Conservation (phyloP, 306 rosid genomes). For the Dicorynia guianensis region DNA sequence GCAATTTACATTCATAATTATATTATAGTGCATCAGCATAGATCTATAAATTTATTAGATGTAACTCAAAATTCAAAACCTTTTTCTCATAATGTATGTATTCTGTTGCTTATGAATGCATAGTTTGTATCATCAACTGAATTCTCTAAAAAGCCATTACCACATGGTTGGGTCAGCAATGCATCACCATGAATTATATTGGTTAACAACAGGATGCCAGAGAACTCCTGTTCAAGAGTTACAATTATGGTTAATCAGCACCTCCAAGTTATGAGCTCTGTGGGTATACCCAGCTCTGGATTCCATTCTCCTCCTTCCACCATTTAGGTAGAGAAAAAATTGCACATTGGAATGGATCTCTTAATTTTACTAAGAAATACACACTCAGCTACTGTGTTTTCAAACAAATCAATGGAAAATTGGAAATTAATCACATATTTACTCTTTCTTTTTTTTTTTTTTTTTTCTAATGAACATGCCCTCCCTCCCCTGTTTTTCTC, state of each 20-base stretch:
- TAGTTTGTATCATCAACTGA: slow-evolving; percentile 34
- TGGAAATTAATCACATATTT: background rate
- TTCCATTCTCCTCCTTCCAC: slow-evolving; percentile 42
- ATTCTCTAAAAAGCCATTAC: slow-evolving; percentile 31
- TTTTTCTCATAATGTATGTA: slow-evolving; percentile 17
- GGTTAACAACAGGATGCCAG: slow-evolving; percentile 36
- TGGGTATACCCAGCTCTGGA: slow-evolving; percentile 20
- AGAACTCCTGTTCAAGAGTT: slow-evolving; percentile 14
- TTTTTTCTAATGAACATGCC: background rate
- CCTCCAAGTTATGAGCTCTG: slow-evolving; percentile 27
- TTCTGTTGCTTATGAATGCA: slow-evolving; percentile 17
- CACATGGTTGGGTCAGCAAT: slow-evolving; percentile 29
- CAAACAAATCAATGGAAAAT: slow-evolving; percentile 4
- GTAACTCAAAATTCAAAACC: slow-evolving; percentile 12
- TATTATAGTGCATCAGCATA: slow-evolving; percentile 9
- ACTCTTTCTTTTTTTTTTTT: too few relatives aligned
- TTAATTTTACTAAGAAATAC: slow-evolving; percentile 33
- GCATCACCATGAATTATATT: slow-evolving; percentile 28
- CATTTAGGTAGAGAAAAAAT: slow-evolving; percentile 32
- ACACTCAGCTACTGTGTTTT: background rate
- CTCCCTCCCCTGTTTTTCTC: slow-evolving; percentile 40
- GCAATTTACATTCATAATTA: slow-evolving; percentile 13
- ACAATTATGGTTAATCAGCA: slow-evolving; percentile 15
- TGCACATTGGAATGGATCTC: slow-evolving; percentile 20
- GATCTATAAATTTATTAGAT: slow-evolving; percentile 10